phyloP scores from a whole-genome alignment of 345 rosid species.

The Alliaria petiolata region DNA sequence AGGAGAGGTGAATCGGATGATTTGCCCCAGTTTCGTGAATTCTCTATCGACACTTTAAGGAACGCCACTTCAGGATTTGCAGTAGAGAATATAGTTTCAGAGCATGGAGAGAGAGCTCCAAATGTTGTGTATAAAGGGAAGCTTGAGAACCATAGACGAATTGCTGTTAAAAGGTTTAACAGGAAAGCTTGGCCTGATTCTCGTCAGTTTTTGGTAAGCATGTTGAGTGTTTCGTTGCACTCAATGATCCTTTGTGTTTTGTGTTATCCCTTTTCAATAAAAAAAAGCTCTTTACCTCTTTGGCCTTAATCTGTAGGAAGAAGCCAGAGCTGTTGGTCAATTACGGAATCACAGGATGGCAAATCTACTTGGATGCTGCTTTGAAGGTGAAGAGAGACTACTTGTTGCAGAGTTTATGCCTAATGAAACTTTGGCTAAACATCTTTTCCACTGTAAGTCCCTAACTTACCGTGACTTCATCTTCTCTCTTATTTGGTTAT shows the following conservation, averaged over 20 bases:
- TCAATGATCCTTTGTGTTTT: not conserved
- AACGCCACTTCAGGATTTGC: constrained; percentile 84
- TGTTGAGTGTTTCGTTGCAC: not conserved
- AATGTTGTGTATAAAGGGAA: constrained; percentile 86
- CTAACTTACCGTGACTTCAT: not conserved
- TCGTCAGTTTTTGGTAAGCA: constrained; percentile 60
- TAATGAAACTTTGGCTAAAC: constrained; percentile 86
- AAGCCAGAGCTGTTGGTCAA: constrained; percentile 83
- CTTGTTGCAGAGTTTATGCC: constrained; percentile 87
- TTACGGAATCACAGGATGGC: constrained; percentile 64
- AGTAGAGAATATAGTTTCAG: constrained; percentile 80
- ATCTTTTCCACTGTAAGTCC: constrained; percentile 80
- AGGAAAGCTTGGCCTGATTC: constrained; percentile 81
- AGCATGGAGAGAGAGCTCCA: constrained; percentile 90
- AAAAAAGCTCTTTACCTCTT: not conserved
- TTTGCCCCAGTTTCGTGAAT: constrained; percentile 63
- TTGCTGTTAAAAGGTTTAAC: constrained; percentile 81
- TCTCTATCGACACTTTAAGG: constrained; percentile 61
- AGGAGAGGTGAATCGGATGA: constrained; percentile 35
- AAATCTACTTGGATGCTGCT: constrained; percentile 80
- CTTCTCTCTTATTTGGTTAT: not conserved
- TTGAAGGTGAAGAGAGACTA: constrained; percentile 74
- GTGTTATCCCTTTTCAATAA: not conserved
- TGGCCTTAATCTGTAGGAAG: constrained; percentile 48
- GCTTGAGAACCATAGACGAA: constrained; percentile 59